These are phyloP conservation scores for Plasmodium vinckei DNA, from an alignment of 169 alveolate species.

Conservation along the genomic window DNA sequence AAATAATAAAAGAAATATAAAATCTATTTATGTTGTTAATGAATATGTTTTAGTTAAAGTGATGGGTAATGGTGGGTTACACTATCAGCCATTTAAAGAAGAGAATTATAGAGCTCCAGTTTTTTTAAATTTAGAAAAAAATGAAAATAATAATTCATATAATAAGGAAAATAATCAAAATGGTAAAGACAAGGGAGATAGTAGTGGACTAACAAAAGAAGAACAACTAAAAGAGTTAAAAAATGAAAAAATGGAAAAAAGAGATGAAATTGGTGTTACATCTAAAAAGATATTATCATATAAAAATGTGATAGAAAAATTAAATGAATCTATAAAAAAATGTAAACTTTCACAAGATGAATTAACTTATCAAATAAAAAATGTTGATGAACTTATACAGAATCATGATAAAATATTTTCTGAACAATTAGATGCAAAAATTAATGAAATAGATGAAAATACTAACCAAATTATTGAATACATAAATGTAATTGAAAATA, in stretches of 20 bases:
- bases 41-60: constrained; percentile 62
- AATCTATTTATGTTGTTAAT: constrained; percentile 48
- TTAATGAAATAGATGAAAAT: constrained; percentile 40
- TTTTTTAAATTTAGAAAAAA: background rate
- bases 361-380: constrained; percentile 36
- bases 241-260: constrained; percentile 21
- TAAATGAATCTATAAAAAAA: constrained; percentile 52
- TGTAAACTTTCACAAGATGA: constrained; percentile 56
- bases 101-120: constrained; percentile 28
- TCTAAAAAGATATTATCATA: constrained; percentile 41
- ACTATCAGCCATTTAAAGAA: constrained; percentile 48
- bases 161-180: background rate
- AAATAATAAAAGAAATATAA: constrained; percentile 30
- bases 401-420: constrained; percentile 65
- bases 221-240: constrained; percentile 41
- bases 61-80: constrained; percentile 38
- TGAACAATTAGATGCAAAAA: constrained; percentile 59
- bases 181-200: background rate
- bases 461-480: constrained; percentile 22
- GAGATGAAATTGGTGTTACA: constrained; percentile 14
- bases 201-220: constrained; percentile 9
- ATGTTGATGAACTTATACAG: constrained; percentile 28
- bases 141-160: background rate
- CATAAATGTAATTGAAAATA: constrained; percentile 15
- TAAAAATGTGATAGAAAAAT: constrained; percentile 20